Conservation (phyloP, 2,329 filamentous ascomycete genomes). For the Alternaria brassicae region DNA sequence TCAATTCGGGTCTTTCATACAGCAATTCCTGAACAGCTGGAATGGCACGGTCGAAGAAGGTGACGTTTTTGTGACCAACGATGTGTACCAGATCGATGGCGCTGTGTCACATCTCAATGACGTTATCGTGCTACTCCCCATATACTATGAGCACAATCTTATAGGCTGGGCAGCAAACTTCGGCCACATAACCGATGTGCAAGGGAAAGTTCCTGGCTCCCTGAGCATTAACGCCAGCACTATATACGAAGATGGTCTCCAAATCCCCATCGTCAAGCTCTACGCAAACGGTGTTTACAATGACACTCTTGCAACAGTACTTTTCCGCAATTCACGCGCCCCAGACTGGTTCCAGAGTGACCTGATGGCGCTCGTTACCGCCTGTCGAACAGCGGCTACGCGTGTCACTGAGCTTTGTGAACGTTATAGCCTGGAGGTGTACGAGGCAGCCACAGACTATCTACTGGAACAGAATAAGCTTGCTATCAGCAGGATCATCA, state of each 20-base stretch:
- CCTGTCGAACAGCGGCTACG: conserved; percentile 55
- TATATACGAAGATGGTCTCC: conserved; percentile 59
- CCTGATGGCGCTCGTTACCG: conserved; percentile 56
- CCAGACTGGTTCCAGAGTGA: conserved; percentile 60
- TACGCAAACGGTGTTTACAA: conserved; percentile 56
- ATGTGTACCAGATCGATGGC: conserved; percentile 58
- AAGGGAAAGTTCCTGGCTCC: conserved; percentile 59
- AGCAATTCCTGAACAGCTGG: conserved; percentile 57
- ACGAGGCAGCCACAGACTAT: conserved; percentile 56
- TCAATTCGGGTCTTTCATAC: conserved; percentile 60
- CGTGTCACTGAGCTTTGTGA: conserved; percentile 56
- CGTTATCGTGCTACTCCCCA: conserved; percentile 59
- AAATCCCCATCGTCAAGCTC: conserved; percentile 59
- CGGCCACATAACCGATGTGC: conserved; percentile 56
- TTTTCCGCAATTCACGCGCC: conserved; percentile 58
- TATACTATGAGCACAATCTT: conserved; percentile 54
- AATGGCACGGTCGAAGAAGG: conserved; percentile 58
- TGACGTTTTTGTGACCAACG: conserved; percentile 61
- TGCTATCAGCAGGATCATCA: conserved; percentile 57
- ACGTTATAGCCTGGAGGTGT: conserved; percentile 55
- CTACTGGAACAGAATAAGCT: conserved; percentile 55
- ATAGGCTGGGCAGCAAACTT: conserved; percentile 61
- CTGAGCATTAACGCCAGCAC: conserved; percentile 59
- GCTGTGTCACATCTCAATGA: conserved; percentile 61
- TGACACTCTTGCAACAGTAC: conserved; percentile 53